A percentile compares a stretch with the other conserved stretches of the same genome.
phyloP scores from a whole-genome alignment of 192 early-diverging fungal genomes.

The Mycoemilia scoparia region DNA sequence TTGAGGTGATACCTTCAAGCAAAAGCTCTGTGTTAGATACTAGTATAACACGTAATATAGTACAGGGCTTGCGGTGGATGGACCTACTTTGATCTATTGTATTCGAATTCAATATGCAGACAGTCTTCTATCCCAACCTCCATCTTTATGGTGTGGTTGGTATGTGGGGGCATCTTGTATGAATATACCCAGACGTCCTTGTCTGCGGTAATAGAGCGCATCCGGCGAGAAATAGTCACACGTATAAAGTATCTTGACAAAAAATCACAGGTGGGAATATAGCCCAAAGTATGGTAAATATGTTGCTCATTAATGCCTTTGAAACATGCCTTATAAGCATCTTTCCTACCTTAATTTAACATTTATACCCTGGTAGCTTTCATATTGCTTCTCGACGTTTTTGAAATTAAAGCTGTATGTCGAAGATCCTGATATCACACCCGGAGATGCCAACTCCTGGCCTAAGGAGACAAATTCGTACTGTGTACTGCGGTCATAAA shows the following conservation, averaged over 20 bases:
- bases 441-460: slow-evolving; percentile 89
- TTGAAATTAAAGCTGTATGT: slow-evolving; percentile 95
- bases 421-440: slow-evolving; percentile 63
- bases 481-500: slow-evolving; percentile 87
- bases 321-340: slow-evolving; percentile 4
- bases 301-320: neutral
- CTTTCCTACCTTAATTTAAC: slow-evolving; percentile 90
- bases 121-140: slow-evolving; percentile 99
- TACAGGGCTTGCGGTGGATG: slow-evolving; percentile 6
- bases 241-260: slow-evolving; percentile 97
- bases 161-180: slow-evolving; percentile 70
- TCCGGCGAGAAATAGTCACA: slow-evolving; percentile 68
- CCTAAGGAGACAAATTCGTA: slow-evolving; percentile 85
- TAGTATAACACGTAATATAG: neutral
- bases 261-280: slow-evolving; percentile 17
- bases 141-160: slow-evolving; percentile 96
- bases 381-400: slow-evolving; percentile 98
- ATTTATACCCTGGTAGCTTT: slow-evolving; percentile 95
- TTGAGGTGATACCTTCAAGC: slow-evolving; percentile 95
- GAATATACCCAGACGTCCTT: slow-evolving; percentile 98
- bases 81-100: slow-evolving; percentile 98
- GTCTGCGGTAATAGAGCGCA: slow-evolving; percentile 77
- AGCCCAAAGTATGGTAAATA: neutral
- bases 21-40: slow-evolving; percentile 42
- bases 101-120: slow-evolving; percentile 99